phyloP scores from a whole-genome alignment of 2,329 filamentous ascomycete species.

The Karstenula rhodostoma region DNA sequence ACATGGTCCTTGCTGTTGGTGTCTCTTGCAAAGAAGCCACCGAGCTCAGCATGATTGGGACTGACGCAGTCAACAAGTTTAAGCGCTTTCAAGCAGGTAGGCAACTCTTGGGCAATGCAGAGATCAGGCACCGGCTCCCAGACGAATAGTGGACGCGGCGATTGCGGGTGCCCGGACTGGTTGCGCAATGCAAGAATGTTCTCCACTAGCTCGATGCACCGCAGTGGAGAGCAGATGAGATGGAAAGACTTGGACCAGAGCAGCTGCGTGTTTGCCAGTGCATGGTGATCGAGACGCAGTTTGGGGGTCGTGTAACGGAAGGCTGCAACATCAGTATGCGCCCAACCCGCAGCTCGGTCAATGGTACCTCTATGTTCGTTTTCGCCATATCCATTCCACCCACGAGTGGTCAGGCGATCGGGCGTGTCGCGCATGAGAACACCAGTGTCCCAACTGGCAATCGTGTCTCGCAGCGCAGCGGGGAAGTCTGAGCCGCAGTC shows the following conservation, averaged over 20 bases:
- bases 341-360: background rate
- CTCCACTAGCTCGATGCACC: slow-evolving; percentile 78
- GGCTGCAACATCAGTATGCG: slow-evolving; percentile 50
- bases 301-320: slow-evolving; percentile 93
- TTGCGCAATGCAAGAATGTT: slow-evolving; percentile 69
- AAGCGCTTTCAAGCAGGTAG: slow-evolving; percentile 62
- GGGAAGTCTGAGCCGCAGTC: slow-evolving; percentile 92
- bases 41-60: slow-evolving; percentile 91
- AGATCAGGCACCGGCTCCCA: slow-evolving; percentile 97
- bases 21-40: slow-evolving; percentile 75
- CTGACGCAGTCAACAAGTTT: slow-evolving; percentile 67
- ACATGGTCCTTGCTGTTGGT: slow-evolving; percentile 46
- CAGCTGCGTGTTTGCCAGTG: slow-evolving; percentile 69
- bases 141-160: slow-evolving; percentile 73
- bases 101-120: slow-evolving; percentile 72
- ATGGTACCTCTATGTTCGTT: slow-evolving; percentile 67
- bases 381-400: slow-evolving; percentile 88
- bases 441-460: slow-evolving; percentile 79
- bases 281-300: slow-evolving; percentile 76
- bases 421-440: slow-evolving; percentile 73
- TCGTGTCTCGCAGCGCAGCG: slow-evolving; percentile 64
- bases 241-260: slow-evolving; percentile 82
- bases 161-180: slow-evolving; percentile 32
- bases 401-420: slow-evolving; percentile 80
- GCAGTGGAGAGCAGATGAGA: slow-evolving; percentile 80